These are phyloP conservation scores for Apocynum venetum DNA, from an alignment of 257 asterid genomes.

Conservation along the genomic window DNA sequence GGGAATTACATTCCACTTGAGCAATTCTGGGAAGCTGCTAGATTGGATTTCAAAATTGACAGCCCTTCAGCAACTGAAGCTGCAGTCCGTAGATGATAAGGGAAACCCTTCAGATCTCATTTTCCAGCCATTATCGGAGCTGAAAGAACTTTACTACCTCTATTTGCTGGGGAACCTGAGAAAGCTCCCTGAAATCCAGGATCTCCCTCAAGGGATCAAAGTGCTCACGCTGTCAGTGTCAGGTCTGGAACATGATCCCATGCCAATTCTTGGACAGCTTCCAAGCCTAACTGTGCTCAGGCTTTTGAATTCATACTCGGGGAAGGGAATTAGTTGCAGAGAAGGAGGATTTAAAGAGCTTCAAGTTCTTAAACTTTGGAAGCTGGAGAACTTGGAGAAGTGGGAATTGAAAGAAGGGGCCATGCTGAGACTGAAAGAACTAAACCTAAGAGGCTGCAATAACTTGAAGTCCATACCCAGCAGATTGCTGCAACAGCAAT, in stretches of 20 bases:
- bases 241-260: constrained; percentile 26
- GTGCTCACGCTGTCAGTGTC: constrained; percentile 32
- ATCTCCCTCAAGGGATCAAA: constrained; percentile 27
- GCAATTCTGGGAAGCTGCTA: constrained; percentile 11
- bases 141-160: constrained; percentile 28
- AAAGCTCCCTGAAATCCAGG: not conserved
- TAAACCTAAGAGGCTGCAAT: constrained; percentile 27
- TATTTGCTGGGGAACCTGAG: constrained; percentile 27
- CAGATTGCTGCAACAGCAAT: not conserved
- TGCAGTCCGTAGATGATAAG: constrained; percentile 28
- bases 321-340: constrained; percentile 18
- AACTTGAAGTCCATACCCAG: constrained; percentile 19
- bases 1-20: constrained; percentile 23
- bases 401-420: constrained; percentile 30
- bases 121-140: constrained; percentile 9
- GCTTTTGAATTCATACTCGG: constrained; percentile 32
- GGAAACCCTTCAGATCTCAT: constrained; percentile 27
- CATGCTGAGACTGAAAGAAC: constrained; percentile 29
- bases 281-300: constrained; percentile 27
- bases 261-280: constrained; percentile 29
- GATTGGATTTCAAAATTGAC: constrained; percentile 24
- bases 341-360: constrained; percentile 24
- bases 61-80: constrained; percentile 23
- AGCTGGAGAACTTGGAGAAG: constrained; percentile 22
- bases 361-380: constrained; percentile 36